Percentiles rank a stretch among this genome's conserved stretches.
phyloP scores from a whole-genome alignment of 164 flowering plant genomes.

The Chimonanthus praecox region DNA sequence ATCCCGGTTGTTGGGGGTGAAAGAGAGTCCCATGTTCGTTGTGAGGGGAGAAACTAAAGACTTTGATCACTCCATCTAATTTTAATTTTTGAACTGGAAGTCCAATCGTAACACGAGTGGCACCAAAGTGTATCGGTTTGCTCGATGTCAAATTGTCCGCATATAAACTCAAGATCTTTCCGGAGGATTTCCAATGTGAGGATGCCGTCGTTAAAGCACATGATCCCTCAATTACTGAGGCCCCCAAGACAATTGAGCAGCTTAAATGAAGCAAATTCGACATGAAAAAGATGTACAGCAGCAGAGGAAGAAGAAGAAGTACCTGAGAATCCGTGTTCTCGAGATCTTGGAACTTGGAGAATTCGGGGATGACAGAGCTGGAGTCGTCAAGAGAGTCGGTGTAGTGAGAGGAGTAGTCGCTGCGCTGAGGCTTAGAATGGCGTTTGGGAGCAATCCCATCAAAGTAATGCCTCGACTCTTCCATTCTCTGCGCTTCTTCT shows the following conservation, averaged over 20 bases:
- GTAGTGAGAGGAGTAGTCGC: conserved; percentile 57
- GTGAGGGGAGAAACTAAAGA: no score
- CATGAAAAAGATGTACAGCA: background rate
- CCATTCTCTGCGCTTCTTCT: conserved; percentile 52
- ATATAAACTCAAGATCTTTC: no score
- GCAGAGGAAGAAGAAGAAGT: no score
- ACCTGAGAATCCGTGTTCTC: conserved; percentile 48
- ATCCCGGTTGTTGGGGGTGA: no score
- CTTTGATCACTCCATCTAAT: no score
- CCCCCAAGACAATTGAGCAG: background rate
- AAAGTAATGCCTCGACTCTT: conserved; percentile 50
- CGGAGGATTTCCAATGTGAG: no score
- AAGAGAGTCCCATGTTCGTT: no score
- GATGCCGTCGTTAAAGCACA: no score
- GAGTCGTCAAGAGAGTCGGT: conserved; percentile 25
- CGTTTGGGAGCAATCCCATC: conserved; percentile 63
- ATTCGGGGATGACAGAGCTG: conserved; percentile 37
- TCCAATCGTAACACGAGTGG: no score
- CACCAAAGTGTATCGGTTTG: no score
- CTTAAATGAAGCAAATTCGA: background rate
- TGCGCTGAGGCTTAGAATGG: conserved; percentile 76
- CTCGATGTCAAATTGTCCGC: no score
- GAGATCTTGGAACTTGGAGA: conserved; percentile 48
- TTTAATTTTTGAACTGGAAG: no score
- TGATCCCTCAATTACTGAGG: background rate